Base-by-base conservation (phyloP, 371 early-diverging fungal genomes). In the Mucor sp. region DNA sequence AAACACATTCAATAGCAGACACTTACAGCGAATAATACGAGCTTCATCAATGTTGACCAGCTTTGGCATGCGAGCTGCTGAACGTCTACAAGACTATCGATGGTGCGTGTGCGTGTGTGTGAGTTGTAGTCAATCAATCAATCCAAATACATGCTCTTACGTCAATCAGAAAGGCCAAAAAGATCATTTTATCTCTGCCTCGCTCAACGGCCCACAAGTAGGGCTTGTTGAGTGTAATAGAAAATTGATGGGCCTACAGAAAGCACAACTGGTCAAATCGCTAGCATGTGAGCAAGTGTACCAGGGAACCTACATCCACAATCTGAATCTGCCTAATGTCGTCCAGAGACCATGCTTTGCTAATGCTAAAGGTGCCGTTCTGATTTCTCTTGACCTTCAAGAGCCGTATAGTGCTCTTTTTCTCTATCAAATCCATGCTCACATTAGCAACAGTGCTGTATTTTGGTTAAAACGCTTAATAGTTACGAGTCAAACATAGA, bases 371-470 rank as follows among this genome's bases (percentile, higher is more conserved):
- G 11, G 84, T 81, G 2, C 85, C 84, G 12, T 77, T 82, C 39
- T 85, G 83, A 33, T 76, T 84, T 70, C 85, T 79, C 57, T 85
- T 88, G 19, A 82, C 82, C 62, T 88, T 88, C 60, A 84, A 80
- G 19, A 88, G 70, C 12, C 85, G 83, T 15, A 81, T 74, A 60
- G 79, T 79, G 62, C 78, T 83, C 32, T 79, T 82, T 69, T 80
- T 80, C 67, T 77, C 83, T 81, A 60, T 32, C 30, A 5, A 27
- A 23, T 30, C 53, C 1, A 32, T 30, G 11, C 1, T n/a, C n/a
- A 12, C 0, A 25, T 25, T 25, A 9, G 21, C 23, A 50, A 50
- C 11, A 2, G 8, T 23, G 0, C 3, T 30, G 14, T 32, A 56
- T 6, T 2, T n/a, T 19, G 21, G 3, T 7, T 5, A 7, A 47